Base-by-base conservation (phyloP, 2,329 filamentous ascomycete genomes). In the Ophiocordyceps sinensis region DNA sequence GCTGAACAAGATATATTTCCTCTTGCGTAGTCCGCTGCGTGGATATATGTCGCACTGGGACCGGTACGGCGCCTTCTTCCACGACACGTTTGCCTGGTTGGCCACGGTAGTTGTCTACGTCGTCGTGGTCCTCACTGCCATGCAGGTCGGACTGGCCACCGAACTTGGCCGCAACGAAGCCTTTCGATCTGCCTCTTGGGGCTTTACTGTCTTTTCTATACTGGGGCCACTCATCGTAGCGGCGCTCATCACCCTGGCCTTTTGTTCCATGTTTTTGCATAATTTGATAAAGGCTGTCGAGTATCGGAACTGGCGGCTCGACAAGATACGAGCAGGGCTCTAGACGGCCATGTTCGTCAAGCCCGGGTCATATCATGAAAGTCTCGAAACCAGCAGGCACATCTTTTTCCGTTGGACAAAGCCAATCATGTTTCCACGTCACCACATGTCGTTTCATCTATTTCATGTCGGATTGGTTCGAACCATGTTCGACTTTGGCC, bases 191-290 rank as follows among this genome's bases (percentile, higher is more conserved):
- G 66, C 60, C 1, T 62, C 62, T 1, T 68, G 67, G 44, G 67
- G 66, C 2, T 71, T 74, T 42, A 62, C 65, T 3, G 50, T 71
- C 5, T 70, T 73, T 41, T 57, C 65, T 0, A 67, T 72, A 23
- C 13, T 69, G 6, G 59, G 53, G 4, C 67, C 66, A 1, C 45
- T 67, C 9, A 40, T 50, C 21, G 44, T 42, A 4, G 30, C 30
- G 12, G 12, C n/a, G 12, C 13, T 15, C 13, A 32, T 32, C 12
- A 32, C 12, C 23, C 23, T 26, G 23, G 23, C 23, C 23, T 26
- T 26, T 9, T 26, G 23, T 26, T 26, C 23, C 23, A 26, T 26
- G 23, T 26, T 26, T 26, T 3, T 26, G 23, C 3, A 26, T 26
- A 26, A 26, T 26, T 26, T 3, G 23, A 26, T 26, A 3, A 26